These are phyloP conservation scores for Lophium mytilinum DNA, from an alignment of 495 filamentous ascomycete species.

Conservation along the genomic window DNA sequence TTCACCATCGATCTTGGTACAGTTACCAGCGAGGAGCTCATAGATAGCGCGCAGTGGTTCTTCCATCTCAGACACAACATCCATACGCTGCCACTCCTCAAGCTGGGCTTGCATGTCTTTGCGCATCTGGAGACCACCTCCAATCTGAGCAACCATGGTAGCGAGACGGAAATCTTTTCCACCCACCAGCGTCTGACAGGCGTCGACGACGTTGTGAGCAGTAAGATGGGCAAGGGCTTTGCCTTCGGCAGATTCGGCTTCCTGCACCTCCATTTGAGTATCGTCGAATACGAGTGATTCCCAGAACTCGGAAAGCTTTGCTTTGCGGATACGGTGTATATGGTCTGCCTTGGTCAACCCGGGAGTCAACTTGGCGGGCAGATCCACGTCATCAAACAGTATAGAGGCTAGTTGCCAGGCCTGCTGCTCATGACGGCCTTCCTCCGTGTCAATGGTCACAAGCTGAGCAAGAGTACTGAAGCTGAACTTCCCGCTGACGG, in stretches of 20 bases:
- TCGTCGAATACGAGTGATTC: conserved; percentile 50
- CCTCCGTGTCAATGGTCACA: conserved; percentile 21
- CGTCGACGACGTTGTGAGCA: conserved; percentile 66
- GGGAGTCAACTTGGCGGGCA: conserved; percentile 45
- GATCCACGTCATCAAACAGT: conserved; percentile 65
- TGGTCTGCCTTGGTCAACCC: conserved; percentile 41
- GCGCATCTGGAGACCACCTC: conserved; percentile 53
- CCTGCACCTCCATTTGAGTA: conserved; percentile 43
- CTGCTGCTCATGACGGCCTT: conserved; percentile 47
- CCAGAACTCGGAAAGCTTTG: conserved; percentile 54
- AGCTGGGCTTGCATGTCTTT: conserved; percentile 70
- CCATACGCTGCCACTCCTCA: conserved; percentile 70
- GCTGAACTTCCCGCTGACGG: conserved; percentile 28
- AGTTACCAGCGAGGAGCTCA: conserved; percentile 79
- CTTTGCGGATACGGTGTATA: conserved; percentile 42
- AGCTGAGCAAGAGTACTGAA: conserved; percentile 33
- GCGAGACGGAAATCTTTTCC: conserved; percentile 72
- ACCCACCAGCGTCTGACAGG: conserved; percentile 66
- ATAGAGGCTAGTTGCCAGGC: conserved; percentile 75
- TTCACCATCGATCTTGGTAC: conserved; percentile 69
- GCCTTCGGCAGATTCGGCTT: conserved; percentile 58
- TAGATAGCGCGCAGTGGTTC: conserved; percentile 81
- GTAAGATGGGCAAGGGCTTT: conserved; percentile 74
- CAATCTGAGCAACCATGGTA: conserved; percentile 72
- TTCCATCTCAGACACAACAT: conserved; percentile 76